Percentiles rank a stretch among this genome's conserved stretches.
Conservation (phyloP, 2,329 filamentous ascomycete genomes). For the Colletotrichum theobromicola region DNA sequence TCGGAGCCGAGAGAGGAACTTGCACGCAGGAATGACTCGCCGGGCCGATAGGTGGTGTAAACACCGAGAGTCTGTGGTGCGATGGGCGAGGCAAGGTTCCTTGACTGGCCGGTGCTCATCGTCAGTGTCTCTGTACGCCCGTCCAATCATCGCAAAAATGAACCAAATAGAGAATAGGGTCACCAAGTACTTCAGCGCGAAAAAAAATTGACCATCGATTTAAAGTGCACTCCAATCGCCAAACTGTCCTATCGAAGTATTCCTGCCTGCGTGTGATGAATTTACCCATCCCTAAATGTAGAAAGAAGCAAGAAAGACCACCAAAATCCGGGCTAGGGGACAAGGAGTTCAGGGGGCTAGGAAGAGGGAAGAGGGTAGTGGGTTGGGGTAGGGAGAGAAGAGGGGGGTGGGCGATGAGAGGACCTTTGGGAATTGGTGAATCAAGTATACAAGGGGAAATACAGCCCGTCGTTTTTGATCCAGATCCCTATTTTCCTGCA, state of each 20-base stretch:
- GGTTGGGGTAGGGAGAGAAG: neutral
- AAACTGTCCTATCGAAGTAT: conserved; percentile 53
- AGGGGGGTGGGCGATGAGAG: neutral
- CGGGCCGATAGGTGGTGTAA: neutral
- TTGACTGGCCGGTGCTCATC: conserved; percentile 2
- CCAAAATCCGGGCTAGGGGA: conserved; percentile 19
- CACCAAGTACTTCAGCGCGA: neutral
- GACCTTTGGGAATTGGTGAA: conserved; percentile 11
- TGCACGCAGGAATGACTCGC: conserved; percentile 1
- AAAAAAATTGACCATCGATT: conserved; percentile 35
- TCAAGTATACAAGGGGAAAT: conserved; percentile 6
- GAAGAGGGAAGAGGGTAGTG: conserved; percentile 15
- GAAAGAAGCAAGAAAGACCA: conserved; percentile 27
- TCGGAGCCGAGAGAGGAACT: neutral
- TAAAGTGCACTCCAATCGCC: conserved; percentile 57
- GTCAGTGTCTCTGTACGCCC: neutral
- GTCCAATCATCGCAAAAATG: neutral
- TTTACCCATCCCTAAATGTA: conserved; percentile 35
- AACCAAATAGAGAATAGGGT: neutral
- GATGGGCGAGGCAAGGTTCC: neutral
- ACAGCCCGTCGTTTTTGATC: conserved; percentile 13
- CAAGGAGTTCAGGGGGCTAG: conserved; percentile 21
- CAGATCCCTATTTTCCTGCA: neutral
- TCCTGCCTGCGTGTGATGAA: conserved; percentile 41
- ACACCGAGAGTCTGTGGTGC: neutral